A percentile compares a stretch with the other conserved stretches of the same genome.
Conservation (phyloP, 352 stramenopile genomes). For the Aphanomyces astaci region DNA sequence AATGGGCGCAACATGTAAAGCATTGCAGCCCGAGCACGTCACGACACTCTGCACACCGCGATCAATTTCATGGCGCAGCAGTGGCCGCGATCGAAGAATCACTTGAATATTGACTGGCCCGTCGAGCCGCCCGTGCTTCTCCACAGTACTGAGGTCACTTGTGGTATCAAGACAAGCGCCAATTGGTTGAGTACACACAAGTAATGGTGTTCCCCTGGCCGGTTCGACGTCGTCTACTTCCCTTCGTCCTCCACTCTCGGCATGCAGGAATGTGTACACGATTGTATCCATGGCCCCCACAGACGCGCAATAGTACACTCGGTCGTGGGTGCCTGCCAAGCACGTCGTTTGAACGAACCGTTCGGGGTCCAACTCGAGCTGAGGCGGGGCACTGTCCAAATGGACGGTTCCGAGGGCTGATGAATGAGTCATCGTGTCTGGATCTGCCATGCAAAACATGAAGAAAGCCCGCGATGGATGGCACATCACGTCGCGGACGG, state of each 20-base stretch:
- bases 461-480: not conserved
- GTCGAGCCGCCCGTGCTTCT: too few species aligned
- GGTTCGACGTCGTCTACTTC: too few species aligned
- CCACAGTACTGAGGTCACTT: too few species aligned
- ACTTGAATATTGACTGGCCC: conserved; percentile 14
- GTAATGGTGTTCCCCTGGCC: too few species aligned
- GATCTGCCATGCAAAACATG: not conserved
- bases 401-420: not conserved
- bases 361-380: not conserved
- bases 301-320: not conserved
- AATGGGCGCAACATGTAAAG: conserved; percentile 7
- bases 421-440: not conserved
- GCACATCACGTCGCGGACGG: not conserved
- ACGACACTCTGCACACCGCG: conserved; percentile 11
- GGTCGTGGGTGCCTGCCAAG: not conserved
- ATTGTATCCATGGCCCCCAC: not conserved
- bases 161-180: too few species aligned
- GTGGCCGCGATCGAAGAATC: conserved; percentile 12
- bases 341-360: not conserved
- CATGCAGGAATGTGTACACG: not conserved
- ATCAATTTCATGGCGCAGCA: conserved; percentile 14
- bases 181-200: too few species aligned
- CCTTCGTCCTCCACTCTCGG: too few species aligned
- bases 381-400: not conserved
- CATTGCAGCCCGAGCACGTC: conserved; percentile 1